Evolutionary conservation across 345 rosid species (phyloP).

Genomic region (Lagerstroemia speciosa): DNA sequence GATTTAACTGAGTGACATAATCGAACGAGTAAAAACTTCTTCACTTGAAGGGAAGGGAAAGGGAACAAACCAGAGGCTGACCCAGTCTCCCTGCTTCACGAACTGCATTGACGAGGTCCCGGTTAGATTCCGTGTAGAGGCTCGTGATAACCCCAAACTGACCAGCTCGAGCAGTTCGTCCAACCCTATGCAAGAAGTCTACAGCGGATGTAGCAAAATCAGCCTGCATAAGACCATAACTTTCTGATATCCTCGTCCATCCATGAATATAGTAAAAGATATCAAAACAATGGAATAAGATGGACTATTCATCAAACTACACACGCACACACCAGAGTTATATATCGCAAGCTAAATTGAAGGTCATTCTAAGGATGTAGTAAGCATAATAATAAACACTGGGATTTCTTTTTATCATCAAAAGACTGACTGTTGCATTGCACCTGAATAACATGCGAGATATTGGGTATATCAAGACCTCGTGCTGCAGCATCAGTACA

Average conservation of each 20-base stretch:
- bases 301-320: too few relatives aligned
- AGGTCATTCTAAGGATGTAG: background rate
- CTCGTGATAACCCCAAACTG: slow-evolving; percentile 84
- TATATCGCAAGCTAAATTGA: background rate
- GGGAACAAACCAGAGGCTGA: slow-evolving; percentile 74
- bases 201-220: slow-evolving; percentile 92
- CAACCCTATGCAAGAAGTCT: slow-evolving; percentile 90
- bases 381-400: background rate
- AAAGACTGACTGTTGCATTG: background rate
- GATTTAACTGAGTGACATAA: background rate
- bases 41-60: slow-evolving; percentile 6
- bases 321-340: background rate
- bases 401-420: background rate
- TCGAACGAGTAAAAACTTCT: background rate
- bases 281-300: background rate
- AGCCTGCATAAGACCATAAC: slow-evolving; percentile 46
- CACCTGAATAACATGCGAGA: slow-evolving; percentile 92
- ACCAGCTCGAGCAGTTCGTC: slow-evolving; percentile 96
- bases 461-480: slow-evolving; percentile 90
- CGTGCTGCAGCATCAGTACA: slow-evolving; percentile 99
- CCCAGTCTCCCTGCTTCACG: slow-evolving; percentile 59
- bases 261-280: background rate
- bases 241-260: background rate
- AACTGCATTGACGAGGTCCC: slow-evolving; percentile 77
- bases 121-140: slow-evolving; percentile 67